Evolutionary conservation across 176 grass and related monocot species (phyloP).

Genomic region (Rhipidocladum racemiflorum): DNA sequence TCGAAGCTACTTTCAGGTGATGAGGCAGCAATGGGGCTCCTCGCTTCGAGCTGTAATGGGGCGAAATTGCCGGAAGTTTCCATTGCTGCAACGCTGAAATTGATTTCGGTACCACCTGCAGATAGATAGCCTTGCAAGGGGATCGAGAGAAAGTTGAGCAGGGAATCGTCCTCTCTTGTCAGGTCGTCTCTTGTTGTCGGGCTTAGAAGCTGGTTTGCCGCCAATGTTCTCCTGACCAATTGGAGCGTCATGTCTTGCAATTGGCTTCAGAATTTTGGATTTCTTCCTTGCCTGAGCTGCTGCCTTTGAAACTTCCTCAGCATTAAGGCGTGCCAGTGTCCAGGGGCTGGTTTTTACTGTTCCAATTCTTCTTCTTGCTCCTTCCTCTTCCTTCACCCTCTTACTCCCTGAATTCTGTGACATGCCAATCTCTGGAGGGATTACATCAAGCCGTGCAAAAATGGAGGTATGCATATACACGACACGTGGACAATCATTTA

Average conservation of each 20-base stretch:
- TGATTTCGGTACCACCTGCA: constrained; percentile 55
- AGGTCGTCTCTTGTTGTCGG: constrained; percentile 33
- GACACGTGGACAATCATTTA: too few species aligned
- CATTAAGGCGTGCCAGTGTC: constrained; percentile 91
- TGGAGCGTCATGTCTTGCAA: constrained; percentile 37
- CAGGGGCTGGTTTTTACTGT: constrained; percentile 92
- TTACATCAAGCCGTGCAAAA: constrained; percentile 75
- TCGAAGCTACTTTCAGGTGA: constrained; percentile 92
- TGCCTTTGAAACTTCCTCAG: constrained; percentile 95
- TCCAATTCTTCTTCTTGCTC: constrained; percentile 60
- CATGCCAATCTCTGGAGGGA: constrained; percentile 75
- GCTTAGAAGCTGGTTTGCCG: constrained; percentile 19
- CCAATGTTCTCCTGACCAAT: constrained; percentile 42
- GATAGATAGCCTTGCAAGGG: constrained; percentile 73
- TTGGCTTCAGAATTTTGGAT: constrained; percentile 76
- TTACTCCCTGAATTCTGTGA: constrained; percentile 58
- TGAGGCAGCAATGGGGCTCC: constrained; percentile 57
- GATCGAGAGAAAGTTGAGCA: constrained; percentile 64
- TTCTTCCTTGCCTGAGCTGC: constrained; percentile 79
- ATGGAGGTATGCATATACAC: background rate
- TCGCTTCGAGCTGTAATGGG: constrained; percentile 86
- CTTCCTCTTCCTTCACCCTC: constrained; percentile 64
- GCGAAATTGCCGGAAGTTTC: constrained; percentile 67
- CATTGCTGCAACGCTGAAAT: constrained; percentile 37
- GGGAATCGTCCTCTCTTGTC: constrained; percentile 51